Percentiles rank a stretch among this genome's conserved stretches.
Evolutionary conservation across 2,329 filamentous ascomycete genomes (phyloP).

Genomic region (Fusarium secorum): DNA sequence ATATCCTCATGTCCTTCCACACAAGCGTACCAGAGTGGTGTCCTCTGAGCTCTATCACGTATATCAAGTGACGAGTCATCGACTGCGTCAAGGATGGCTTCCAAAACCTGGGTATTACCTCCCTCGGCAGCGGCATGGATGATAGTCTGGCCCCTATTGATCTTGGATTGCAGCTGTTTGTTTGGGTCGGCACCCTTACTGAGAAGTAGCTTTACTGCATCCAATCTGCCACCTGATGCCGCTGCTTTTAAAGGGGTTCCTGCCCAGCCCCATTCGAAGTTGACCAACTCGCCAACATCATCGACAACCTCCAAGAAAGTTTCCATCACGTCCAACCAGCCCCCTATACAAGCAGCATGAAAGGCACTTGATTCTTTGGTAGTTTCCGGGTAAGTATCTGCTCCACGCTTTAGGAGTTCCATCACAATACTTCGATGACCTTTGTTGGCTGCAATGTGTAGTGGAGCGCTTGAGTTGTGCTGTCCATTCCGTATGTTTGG

Average conservation of each 20-base stretch:
- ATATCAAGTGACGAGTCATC: slow-evolving; percentile 13
- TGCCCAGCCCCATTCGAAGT: slow-evolving; percentile 31
- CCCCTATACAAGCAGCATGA: slow-evolving; percentile 14
- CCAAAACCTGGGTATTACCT: slow-evolving; percentile 18
- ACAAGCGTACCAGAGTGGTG: slow-evolving; percentile 28
- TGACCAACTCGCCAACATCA: slow-evolving; percentile 14
- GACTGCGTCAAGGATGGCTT: slow-evolving; percentile 7
- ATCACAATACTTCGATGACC: slow-evolving; percentile 3
- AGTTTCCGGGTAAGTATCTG: slow-evolving; percentile 5
- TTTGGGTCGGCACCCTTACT: slow-evolving; percentile 20
- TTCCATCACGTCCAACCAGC: slow-evolving; percentile 10
- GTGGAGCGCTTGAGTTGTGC: slow-evolving; percentile 8
- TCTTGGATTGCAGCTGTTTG: slow-evolving; percentile 16
- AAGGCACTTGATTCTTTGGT: slow-evolving; percentile 16
- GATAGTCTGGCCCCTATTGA: slow-evolving; percentile 9
- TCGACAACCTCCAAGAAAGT: slow-evolving; percentile 18
- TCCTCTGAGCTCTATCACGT: slow-evolving; percentile 9
- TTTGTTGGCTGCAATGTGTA: slow-evolving; percentile 9
- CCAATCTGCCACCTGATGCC: slow-evolving; percentile 9
- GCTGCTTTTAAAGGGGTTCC: slow-evolving; percentile 20
- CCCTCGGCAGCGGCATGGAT: slow-evolving; percentile 26
- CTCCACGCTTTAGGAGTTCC: slow-evolving; percentile 30
- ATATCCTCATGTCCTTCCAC: slow-evolving; percentile 17
- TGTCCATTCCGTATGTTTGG: slow-evolving; percentile 18
- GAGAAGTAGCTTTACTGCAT: slow-evolving; percentile 17